A percentile compares a stretch with the other conserved stretches of the same genome.
phyloP scores from a whole-genome alignment of 495 filamentous ascomycete genomes.

The Clavariopsis aquatica region DNA sequence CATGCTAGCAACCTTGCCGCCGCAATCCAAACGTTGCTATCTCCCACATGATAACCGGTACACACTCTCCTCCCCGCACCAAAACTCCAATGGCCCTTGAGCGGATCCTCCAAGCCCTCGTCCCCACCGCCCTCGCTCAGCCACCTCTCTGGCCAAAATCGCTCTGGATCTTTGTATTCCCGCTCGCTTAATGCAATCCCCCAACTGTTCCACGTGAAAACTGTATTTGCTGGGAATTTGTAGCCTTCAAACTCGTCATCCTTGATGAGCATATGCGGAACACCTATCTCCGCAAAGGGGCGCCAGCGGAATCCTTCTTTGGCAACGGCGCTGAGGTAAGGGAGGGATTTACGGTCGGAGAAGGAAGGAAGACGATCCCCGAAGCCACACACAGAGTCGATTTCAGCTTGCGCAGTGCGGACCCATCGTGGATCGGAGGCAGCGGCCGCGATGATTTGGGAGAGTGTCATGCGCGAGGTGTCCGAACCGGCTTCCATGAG shows the following conservation, averaged over 20 bases:
- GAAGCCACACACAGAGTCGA: conserved; percentile 15
- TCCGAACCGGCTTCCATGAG: conserved; percentile 30
- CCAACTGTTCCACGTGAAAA: conserved; percentile 28
- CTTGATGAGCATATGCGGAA: conserved; percentile 16
- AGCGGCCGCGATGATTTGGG: conserved; percentile 22
- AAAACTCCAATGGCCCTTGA: conserved; percentile 26
- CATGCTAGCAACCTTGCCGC: conserved; percentile 21
- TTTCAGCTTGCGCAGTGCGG: conserved; percentile 3
- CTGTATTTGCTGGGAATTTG: conserved; percentile 10
- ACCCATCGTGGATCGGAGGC: conserved; percentile 16
- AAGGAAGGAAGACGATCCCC: conserved; percentile 10
- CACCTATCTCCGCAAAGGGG: conserved; percentile 23
- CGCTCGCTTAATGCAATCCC: conserved; percentile 13
- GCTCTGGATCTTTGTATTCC: conserved; percentile 10
- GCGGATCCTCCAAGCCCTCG: conserved; percentile 5
- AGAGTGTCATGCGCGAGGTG: conserved; percentile 21
- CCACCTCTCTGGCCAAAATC: conserved; percentile 24
- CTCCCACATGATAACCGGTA: conserved; percentile 24
- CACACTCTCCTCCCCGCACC: conserved; percentile 20
- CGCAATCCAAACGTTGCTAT: conserved; percentile 28
- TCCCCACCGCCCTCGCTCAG: neutral
- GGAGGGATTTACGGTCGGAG: conserved; percentile 1
- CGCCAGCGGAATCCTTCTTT: conserved; percentile 30
- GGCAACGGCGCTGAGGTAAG: conserved; percentile 16
- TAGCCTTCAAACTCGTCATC: conserved; percentile 27